Evolutionary conservation across 1,284 basidiomycete species (phyloP), one percentile per base, ranked within the genome.

Genomic region (Apiotrichum siamense): DNA sequence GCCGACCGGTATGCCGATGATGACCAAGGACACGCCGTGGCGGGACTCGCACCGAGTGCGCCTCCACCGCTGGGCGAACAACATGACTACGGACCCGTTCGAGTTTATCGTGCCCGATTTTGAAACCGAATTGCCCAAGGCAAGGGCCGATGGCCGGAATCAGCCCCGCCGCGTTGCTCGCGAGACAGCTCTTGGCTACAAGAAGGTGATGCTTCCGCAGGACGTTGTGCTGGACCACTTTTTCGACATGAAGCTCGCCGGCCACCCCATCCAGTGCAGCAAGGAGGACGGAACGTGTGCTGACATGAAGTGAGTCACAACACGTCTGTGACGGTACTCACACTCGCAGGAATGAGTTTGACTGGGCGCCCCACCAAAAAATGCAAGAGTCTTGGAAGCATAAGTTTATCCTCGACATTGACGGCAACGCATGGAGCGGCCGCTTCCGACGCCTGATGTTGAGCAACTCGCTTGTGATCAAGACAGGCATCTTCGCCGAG

Each of bases 321-420:
- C 18, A 17, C 3, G 11, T 21, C 6, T 49, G 47, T 45, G 2
- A 25, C 35, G 33, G 24, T n/a, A n/a, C n/a, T n/a, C n/a, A n/a
- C n/a, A 36, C 26, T 13, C 11, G 12, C 52, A 72, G 69, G 33
- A 32, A 50, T 18, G 66, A 69, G 46, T 66, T 73, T 35, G 44
- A 63, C 2, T 73, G 65, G 55, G 70, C 67, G 2, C 57, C 24
- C 54, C 1, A 50, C 39, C 69, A 72, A 47, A 35, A 45, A 3
- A 37, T 62, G 2, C 55, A 62, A 17, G 56, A 60, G n/a, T 39
- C 69, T 40, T 67, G 67, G 48, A 48, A 66, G 51, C 67, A 76
- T 64, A 77, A 76, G 55, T 77, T 74, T 62, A 49, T 76, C 43
- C 66, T 77, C 13, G 76, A 78, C 52, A 74, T 77, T 18, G 77